phyloP scores from a whole-genome alignment of 257 asterid species.

The Plantago elongata region DNA sequence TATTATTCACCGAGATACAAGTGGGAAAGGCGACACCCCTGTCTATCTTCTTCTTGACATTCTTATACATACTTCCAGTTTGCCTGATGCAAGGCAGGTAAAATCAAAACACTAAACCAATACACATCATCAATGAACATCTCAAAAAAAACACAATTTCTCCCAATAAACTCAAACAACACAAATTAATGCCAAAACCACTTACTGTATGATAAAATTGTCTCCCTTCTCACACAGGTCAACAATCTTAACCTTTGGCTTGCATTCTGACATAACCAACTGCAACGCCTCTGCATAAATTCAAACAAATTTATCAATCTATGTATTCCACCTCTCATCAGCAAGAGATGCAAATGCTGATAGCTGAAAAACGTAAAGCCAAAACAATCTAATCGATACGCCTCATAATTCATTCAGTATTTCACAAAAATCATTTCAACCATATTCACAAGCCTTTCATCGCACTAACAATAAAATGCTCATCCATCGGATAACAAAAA shows the following conservation, averaged over 20 bases:
- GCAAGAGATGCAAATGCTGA: not conserved
- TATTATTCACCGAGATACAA: constrained; percentile 77
- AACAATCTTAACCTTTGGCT: constrained; percentile 74
- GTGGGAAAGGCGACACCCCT: constrained; percentile 95
- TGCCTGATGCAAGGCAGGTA: constrained; percentile 36
- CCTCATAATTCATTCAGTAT: too few species aligned
- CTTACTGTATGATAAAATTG: constrained; percentile 69
- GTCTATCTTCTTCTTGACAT: constrained; percentile 90
- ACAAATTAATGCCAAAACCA: not conserved
- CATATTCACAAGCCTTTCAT: too few species aligned
- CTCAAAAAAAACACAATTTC: not conserved
- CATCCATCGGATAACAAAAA: too few species aligned
- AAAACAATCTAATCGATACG: not conserved
- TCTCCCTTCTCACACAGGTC: constrained; percentile 86
- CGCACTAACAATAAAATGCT: too few species aligned
- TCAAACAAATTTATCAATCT: not conserved
- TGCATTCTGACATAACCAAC: constrained; percentile 66
- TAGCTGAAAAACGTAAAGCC: not conserved
- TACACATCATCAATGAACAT: not conserved
- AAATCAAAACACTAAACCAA: not conserved
- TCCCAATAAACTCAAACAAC: not conserved
- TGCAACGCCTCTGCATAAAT: constrained; percentile 77
- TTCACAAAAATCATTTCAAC: too few species aligned
- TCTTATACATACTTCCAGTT: constrained; percentile 88
- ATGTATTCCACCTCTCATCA: not conserved